Evolutionary conservation across 1,284 basidiomycete species (phyloP).

Genomic region (Pseudozyma thailandica): DNA sequence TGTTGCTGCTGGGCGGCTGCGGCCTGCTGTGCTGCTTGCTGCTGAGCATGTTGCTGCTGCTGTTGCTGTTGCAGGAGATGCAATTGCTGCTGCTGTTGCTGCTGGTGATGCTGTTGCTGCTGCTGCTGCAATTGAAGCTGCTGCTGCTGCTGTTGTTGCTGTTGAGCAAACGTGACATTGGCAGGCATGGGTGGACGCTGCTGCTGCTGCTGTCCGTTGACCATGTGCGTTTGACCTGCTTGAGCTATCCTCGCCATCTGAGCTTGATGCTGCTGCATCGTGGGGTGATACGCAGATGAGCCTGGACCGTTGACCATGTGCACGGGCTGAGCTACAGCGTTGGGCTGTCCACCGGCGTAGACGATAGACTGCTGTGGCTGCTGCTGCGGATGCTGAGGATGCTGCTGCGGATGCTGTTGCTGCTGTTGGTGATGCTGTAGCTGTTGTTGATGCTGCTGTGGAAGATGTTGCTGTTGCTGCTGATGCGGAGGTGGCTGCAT

Average conservation of each 20-base stretch:
- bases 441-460: slow-evolving; percentile 14
- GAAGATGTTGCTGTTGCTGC: slow-evolving; percentile 7
- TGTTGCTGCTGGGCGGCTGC: slow-evolving; percentile 15
- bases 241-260: slow-evolving; percentile 44
- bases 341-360: slow-evolving; percentile 12
- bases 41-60: slow-evolving; percentile 19
- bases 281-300: slow-evolving; percentile 43
- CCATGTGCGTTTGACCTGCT: slow-evolving; percentile 27
- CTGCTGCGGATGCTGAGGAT: slow-evolving; percentile 17
- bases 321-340: slow-evolving; percentile 9
- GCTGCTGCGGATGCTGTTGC: slow-evolving; percentile 8
- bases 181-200: slow-evolving; percentile 27
- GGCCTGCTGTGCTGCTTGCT: slow-evolving; percentile 17
- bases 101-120: slow-evolving; percentile 30
- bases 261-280: slow-evolving; percentile 48
- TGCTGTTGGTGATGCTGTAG: slow-evolving; percentile 22
- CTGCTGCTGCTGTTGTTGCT: slow-evolving; percentile 31
- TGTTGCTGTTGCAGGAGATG: slow-evolving; percentile 30
- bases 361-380: slow-evolving; percentile 28
- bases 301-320: slow-evolving; percentile 19
- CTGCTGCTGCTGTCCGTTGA: slow-evolving; percentile 38
- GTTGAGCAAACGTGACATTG: slow-evolving; percentile 29
- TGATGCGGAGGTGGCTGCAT: slow-evolving; percentile 9
- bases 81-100: slow-evolving; percentile 27
- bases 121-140: slow-evolving; percentile 28